A percentile compares a stretch with the other conserved stretches of the same genome.
Evolutionary conservation across 2,329 filamentous ascomycete genomes (phyloP).

Genomic region (Chrysoporthe cubensis): DNA sequence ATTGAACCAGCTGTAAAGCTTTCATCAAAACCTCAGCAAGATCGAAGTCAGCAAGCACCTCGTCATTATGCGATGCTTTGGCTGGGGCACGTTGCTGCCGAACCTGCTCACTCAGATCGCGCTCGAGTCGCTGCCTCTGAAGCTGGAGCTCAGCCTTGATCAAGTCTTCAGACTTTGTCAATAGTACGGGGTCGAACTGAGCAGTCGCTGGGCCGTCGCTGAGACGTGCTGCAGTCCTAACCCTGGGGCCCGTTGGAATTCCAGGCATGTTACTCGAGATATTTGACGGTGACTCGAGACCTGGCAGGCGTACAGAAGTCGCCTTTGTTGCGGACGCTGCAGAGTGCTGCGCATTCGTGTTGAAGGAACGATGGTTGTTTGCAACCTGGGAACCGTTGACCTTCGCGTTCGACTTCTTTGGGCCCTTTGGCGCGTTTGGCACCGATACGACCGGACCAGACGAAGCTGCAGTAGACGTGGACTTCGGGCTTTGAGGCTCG

Average conservation of each 20-base stretch:
- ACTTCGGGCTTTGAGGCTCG: conserved; percentile 31
- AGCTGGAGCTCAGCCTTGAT: conserved; percentile 80
- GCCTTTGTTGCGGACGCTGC: conserved; percentile 34
- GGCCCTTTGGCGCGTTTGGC: conserved; percentile 24
- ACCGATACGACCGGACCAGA: conserved; percentile 19
- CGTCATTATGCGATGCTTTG: conserved; percentile 49
- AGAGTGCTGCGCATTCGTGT: conserved; percentile 42
- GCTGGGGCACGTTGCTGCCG: conserved; percentile 60
- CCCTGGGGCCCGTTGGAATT: conserved; percentile 27
- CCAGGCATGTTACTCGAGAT: conserved; percentile 13
- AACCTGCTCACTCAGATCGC: conserved; percentile 74
- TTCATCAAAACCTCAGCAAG: conserved; percentile 73
- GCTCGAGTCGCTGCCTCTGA: conserved; percentile 81
- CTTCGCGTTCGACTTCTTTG: conserved; percentile 26
- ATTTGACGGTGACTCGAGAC: conserved; percentile 28
- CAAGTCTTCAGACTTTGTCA: conserved; percentile 84
- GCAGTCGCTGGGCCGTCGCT: conserved; percentile 54
- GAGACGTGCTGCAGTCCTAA: conserved; percentile 43
- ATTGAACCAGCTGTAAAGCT: conserved; percentile 72
- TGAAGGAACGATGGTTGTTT: conserved; percentile 42
- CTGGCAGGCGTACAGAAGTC: conserved; percentile 26
- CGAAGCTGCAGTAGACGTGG: conserved; percentile 31
- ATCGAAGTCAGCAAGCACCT: conserved; percentile 67
- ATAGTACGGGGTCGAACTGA: conserved; percentile 79
- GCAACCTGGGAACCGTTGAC: conserved; percentile 23